Base-by-base conservation (phyloP, 768 basidiomycete species). In the Auriculariales sp. region DNA sequence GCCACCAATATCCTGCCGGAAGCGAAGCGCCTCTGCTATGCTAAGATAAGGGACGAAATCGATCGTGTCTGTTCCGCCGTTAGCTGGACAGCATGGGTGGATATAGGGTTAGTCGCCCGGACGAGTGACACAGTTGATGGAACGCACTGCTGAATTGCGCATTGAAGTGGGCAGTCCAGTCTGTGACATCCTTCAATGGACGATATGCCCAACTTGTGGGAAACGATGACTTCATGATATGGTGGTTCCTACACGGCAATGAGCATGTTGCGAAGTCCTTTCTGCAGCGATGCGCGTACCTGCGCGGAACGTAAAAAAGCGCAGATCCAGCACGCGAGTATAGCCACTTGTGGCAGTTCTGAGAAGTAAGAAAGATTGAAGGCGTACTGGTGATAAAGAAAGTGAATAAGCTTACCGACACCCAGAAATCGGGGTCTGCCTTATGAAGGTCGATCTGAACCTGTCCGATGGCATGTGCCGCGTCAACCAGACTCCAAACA, bases 331-430 rank as follows among this genome's bases (percentile, higher is more conserved):
- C 72, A 60, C 85, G 81, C 3, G 76, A 70, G 56, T 71, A 79
- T 2, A 90, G 65, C 88, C 90, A 93, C 63, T 92, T 91, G 64
- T 91, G 83, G 55, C 81, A 83, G 56, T 89, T 89, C 77, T 85
- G 53, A 25, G 27, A 32, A n/a, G 15, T 25, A 14, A 19, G 33
- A 48, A 49, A 30, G 28, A 24, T 49, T 30, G 27, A 33, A 34
- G 24, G 15, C 24, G 7, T 22, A 36, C 17, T 19, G n/a, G 14
- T 6, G 2, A 14, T 22, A n/a, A 15, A 1, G 3, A 12, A 31
- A 27, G 27, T 22, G 4, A 19, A 35, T 15, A 3, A 3, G 67
- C 75, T 22, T 53, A 86, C 84, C 29, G 84, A 81, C 22, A 81
- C 66, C 79, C 79, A 88, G 58, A 89, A 87, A 62, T 91, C 88